Base-by-base conservation (phyloP, 192 early-diverging fungal genomes). In the Coemansia sp. region DNA sequence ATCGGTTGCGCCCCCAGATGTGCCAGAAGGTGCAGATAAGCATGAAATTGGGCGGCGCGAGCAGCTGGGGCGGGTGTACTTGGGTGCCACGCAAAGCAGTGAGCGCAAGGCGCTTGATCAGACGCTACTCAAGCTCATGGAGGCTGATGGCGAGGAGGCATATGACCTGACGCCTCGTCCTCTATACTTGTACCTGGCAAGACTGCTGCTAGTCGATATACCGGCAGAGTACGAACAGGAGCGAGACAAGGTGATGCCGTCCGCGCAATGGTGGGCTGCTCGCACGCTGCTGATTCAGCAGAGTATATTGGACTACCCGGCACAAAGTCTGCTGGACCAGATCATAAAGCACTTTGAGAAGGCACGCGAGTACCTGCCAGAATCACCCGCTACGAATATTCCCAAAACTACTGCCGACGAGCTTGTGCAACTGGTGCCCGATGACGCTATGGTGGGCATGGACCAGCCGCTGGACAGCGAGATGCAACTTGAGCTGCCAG, bases 61-160 rank as follows among this genome's bases (percentile, higher is more conserved):
- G 21, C 66, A 76, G 12, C 45, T 57, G 36, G 66, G 58, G 0
- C 72, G 66, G 36, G 62, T 76, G 51, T 76, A 69, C 21, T 20
- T 76, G 51, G 72, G 72, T 6, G 72, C 66, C 0, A 51, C 32
- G 55, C 72, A 69, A 28, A 76, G 57, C 51, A 55, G 52, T n/a
- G 62, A 58, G 57, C 64, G 68, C 39, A 37, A 39, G 6, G 8
- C 28, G 31, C 62, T 77, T 18, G 68, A 77, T 20, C 61, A 31
- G 10, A 48, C 21, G 21, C 52, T 77, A 12, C 50, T 91, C 0
- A 54, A 76, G 23, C 49, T 64, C 6, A 78, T 96, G 28, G 73
- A 83, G 40, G 82, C 74, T 10, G 95, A 94, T 54, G 86, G 88
- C 45, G 95, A 96, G 70, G 85, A 90, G 18, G 86, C 84, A 10